Conservation (phyloP, 306 rosid species). For the Urtica urens region DNA sequence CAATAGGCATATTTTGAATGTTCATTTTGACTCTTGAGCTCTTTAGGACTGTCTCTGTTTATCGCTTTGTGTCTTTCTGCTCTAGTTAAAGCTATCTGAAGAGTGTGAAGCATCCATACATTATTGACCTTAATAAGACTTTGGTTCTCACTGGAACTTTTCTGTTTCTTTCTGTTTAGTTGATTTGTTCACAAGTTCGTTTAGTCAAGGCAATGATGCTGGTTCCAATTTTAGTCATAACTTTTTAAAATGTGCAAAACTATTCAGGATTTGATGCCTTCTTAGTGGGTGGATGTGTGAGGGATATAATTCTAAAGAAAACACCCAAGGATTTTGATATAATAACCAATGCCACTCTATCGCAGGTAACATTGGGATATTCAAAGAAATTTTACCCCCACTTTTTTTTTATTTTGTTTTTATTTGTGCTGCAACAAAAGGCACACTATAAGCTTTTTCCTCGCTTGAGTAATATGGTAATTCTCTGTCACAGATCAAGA, state of each 20-base stretch:
- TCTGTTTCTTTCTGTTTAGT: too few relatives aligned
- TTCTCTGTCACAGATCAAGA: slow-evolving; percentile 38
- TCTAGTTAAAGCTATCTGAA: too few relatives aligned
- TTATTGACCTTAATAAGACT: too few relatives aligned
- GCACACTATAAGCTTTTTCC: not conserved
- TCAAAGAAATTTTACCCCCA: slow-evolving; percentile 7
- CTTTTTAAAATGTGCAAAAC: not conserved
- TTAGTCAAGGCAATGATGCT: too few relatives aligned
- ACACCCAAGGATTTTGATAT: slow-evolving; percentile 86
- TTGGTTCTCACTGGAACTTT: too few relatives aligned
- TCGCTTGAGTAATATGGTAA: slow-evolving; percentile 1
- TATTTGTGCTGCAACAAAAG: not conserved
- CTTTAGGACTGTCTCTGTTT: too few relatives aligned
- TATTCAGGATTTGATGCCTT: slow-evolving; percentile 73
- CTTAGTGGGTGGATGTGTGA: slow-evolving; percentile 95
- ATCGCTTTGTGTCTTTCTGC: too few relatives aligned
- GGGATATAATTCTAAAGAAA: slow-evolving; percentile 67
- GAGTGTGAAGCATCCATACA: too few relatives aligned
- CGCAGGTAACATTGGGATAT: slow-evolving; percentile 35
- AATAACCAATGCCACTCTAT: slow-evolving; percentile 69
- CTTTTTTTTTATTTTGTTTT: not conserved
- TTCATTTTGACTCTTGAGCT: too few relatives aligned
- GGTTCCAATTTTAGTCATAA: too few relatives aligned
- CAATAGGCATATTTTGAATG: too few relatives aligned
- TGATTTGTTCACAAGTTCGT: too few relatives aligned